A percentile compares a stretch with the other conserved stretches of the same genome.
phyloP scores from a whole-genome alignment of 78 protist species.

The Goniomonas avonlea region DNA sequence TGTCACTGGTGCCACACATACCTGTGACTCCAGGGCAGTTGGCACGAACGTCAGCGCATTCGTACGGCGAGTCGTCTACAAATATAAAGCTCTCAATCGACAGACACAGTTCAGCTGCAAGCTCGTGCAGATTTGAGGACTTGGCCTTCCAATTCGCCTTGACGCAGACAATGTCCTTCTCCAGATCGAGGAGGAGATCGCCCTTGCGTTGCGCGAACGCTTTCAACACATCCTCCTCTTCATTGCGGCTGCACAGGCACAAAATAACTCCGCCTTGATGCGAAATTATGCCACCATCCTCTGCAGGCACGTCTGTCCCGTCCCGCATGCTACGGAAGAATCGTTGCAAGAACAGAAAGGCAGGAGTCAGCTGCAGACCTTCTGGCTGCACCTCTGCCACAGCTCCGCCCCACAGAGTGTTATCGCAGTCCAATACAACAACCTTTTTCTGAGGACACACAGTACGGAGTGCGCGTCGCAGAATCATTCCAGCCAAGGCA shows the following conservation, averaged over 20 bases:
- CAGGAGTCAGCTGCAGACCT: neutral
- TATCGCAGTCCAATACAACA: neutral
- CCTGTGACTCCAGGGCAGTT: too few relatives aligned
- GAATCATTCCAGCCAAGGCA: neutral
- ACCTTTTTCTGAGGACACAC: neutral
- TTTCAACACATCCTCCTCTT: neutral
- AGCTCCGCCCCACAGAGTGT: conserved; percentile 23
- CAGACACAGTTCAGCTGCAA: neutral
- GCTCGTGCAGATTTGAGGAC: neutral
- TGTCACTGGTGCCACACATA: too few relatives aligned
- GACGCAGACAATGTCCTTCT: neutral
- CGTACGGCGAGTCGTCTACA: conserved; percentile 9
- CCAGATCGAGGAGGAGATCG: neutral
- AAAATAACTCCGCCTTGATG: neutral
- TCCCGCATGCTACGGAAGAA: too few relatives aligned
- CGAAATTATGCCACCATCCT: too few relatives aligned
- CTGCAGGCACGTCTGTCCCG: too few relatives aligned
- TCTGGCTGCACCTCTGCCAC: conserved; percentile 1
- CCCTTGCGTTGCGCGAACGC: neutral
- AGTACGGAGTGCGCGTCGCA: neutral
- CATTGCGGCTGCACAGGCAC: neutral
- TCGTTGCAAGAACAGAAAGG: neutral
- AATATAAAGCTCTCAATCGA: neutral
- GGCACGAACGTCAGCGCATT: conserved; percentile 15
- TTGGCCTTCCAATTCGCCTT: neutral